phyloP scores from a whole-genome alignment of 2,329 filamentous ascomycete species.

The Calonectria hongkongensis region DNA sequence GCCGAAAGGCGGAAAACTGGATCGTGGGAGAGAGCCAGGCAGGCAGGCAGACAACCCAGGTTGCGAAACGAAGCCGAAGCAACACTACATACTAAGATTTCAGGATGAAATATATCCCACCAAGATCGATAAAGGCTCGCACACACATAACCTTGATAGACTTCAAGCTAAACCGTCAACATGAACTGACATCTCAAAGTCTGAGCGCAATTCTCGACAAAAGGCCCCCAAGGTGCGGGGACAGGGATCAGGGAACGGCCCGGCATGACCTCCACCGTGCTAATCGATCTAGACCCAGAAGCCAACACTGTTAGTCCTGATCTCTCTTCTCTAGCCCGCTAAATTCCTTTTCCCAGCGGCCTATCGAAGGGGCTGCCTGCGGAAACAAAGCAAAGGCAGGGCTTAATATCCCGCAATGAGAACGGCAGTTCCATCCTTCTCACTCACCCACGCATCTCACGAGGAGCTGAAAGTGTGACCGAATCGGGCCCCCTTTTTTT shows the following conservation, averaged over 20 bases:
- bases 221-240: not conserved
- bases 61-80: too few relatives aligned
- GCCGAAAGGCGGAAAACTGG: not conserved
- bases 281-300: not conserved
- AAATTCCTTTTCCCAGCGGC: not conserved
- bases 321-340: slow-evolving; percentile 17
- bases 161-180: not conserved
- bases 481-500: not conserved
- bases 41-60: not conserved
- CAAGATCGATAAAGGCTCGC: too few relatives aligned
- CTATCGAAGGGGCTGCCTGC: not conserved
- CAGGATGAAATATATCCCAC: too few relatives aligned
- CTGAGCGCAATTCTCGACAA: slow-evolving; percentile 7
- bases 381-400: slow-evolving; percentile 1
- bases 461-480: slow-evolving; percentile 12
- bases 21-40: not conserved
- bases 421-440: not conserved
- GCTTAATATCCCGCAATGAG: slow-evolving; percentile 13
- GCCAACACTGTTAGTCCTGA: slow-evolving; percentile 15
- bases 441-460: not conserved
- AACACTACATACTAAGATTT: too few relatives aligned
- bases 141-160: too few relatives aligned
- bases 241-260: slow-evolving; percentile 10
- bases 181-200: slow-evolving; percentile 6
- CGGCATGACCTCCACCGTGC: not conserved